Evolutionary conservation across 345 rosid genomes (phyloP).

Genomic region (thale cress (Arabidopsis thaliana)): TAIR10.1 NC_003074.8:21521001-21521500

Average conservation of each 20-base stretch:
- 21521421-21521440: slow-evolving; percentile 91
- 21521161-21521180: slow-evolving; percentile 36
- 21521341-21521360: slow-evolving; percentile 42
- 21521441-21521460: slow-evolving; percentile 22
- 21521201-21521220: slow-evolving; percentile 38
- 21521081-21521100: slow-evolving; percentile 24
- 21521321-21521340: slow-evolving; percentile 46
- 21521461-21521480: not conserved
- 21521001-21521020: slow-evolving; percentile 43
- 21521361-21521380: slow-evolving; percentile 61
- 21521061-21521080: slow-evolving; percentile 48
- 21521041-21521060: slow-evolving; percentile 40
- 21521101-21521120: slow-evolving; percentile 35
- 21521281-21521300: slow-evolving; percentile 41
- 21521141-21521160: slow-evolving; percentile 47
- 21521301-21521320: slow-evolving; percentile 45
- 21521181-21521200: slow-evolving; percentile 31
- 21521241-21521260: slow-evolving; percentile 32
- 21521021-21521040: slow-evolving; percentile 44
- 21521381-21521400: slow-evolving; percentile 76
- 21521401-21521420: slow-evolving; percentile 92
- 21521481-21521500: slow-evolving; percentile 8
- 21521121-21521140: slow-evolving; percentile 37
- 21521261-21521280: slow-evolving; percentile 24
- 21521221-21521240: slow-evolving; percentile 41